A percentile compares a stretch with the other conserved stretches of the same genome.
Evolutionary conservation across 331 rosid genomes (phyloP).

Genomic region (Quercus lobata): DNA sequence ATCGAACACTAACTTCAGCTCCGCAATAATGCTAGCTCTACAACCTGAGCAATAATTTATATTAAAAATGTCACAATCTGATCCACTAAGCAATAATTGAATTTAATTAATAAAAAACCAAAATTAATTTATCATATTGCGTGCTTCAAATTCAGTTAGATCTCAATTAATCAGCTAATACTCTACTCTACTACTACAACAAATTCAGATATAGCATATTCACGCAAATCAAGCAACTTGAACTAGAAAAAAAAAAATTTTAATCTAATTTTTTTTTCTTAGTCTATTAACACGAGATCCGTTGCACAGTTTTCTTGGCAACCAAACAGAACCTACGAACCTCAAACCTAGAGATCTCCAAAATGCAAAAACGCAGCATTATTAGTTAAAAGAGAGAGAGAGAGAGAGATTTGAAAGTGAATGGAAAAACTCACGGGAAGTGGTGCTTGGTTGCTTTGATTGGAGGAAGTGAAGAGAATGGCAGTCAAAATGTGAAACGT

Average conservation of each 20-base stretch:
- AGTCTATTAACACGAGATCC: background rate
- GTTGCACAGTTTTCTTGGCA: background rate
- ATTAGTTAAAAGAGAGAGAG: too few species aligned
- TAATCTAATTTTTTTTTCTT: too few species aligned
- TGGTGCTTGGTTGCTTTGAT: background rate
- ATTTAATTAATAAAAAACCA: background rate
- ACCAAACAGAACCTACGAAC: background rate
- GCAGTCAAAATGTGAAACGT: background rate
- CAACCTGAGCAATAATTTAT: conserved; percentile 7
- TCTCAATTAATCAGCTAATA: background rate
- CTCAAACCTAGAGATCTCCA: background rate
- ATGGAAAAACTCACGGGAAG: background rate
- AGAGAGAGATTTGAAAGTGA: conserved; percentile 16
- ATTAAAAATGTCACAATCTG: background rate
- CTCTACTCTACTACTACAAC: background rate
- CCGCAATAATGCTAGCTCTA: conserved; percentile 24
- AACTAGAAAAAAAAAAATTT: background rate
- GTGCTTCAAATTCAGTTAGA: background rate
- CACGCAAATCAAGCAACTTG: background rate
- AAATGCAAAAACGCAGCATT: background rate
- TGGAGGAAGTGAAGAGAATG: conserved; percentile 19
- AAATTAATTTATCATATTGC: background rate
- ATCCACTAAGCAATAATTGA: background rate
- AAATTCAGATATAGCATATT: background rate
- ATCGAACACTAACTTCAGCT: conserved; percentile 12